Percentiles rank a stretch among this genome's conserved stretches.
Evolutionary conservation across 169 alveolate genomes (phyloP).

Genomic region (Plasmodium reichenowi): DNA sequence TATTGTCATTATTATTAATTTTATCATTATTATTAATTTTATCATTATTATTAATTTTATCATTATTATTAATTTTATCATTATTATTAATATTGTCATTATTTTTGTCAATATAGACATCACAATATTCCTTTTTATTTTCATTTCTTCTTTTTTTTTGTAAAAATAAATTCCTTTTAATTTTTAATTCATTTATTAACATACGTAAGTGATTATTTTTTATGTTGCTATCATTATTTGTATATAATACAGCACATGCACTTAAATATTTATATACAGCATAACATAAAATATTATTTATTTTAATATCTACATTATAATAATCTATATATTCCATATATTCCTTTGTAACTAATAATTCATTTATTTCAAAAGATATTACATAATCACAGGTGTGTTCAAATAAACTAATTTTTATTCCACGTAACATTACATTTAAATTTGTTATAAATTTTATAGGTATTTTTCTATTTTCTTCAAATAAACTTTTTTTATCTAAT

Average conservation of each 20-base stretch:
- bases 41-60: too few species aligned
- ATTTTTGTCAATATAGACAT: too few species aligned
- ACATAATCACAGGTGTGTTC: slow-evolving; percentile 40
- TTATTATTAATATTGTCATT: too few species aligned
- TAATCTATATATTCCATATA: slow-evolving; percentile 46
- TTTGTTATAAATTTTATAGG: slow-evolving; percentile 21
- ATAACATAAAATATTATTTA: slow-evolving; percentile 20
- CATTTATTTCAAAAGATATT: slow-evolving; percentile 25
- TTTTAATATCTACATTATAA: slow-evolving; percentile 48
- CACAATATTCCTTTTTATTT: background rate
- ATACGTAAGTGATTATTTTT: slow-evolving; percentile 31
- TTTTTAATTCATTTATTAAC: slow-evolving; percentile 27
- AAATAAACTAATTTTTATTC: slow-evolving; percentile 25
- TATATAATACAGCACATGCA: slow-evolving; percentile 35
- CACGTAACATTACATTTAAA: slow-evolving; percentile 9
- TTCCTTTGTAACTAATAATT: slow-evolving; percentile 18
- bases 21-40: too few species aligned
- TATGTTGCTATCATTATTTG: slow-evolving; percentile 30
- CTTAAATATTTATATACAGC: slow-evolving; percentile 41
- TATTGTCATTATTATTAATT: too few species aligned
- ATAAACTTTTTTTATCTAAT: background rate
- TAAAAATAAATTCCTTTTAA: slow-evolving; percentile 43
- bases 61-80: too few species aligned
- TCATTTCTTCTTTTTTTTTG: slow-evolving; percentile 4
- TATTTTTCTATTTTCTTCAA: background rate